Evolutionary conservation across 2,329 filamentous ascomycete genomes (phyloP), one percentile per base, ranked within the genome.

Genomic region (Passalora sequoiae): DNA sequence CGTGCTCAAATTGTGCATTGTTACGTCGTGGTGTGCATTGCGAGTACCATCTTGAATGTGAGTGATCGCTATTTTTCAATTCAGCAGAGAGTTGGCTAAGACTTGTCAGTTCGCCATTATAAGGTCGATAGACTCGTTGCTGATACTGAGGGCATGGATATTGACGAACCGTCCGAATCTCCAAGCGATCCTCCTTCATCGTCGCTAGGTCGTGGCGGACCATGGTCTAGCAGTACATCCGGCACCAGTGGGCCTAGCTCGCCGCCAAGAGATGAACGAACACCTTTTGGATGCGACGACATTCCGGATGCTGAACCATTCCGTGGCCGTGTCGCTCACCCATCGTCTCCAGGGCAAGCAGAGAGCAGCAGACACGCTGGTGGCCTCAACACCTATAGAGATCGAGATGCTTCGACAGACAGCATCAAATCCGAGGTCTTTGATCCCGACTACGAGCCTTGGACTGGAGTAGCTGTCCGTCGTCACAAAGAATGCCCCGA

Each of bases 401-500:
- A 8, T 2, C 33, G 33, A 3, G 20, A 20, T 20, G 20, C 15
- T 20, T 36, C 33, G 17, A 13, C 7, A 17, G 24, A n/a, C 33
- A 36, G 33, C 20, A 36, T 36, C 20, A 36, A 36, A n/a, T 36
- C 33, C 33, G 33, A 36, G 13, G 12, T 15, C 7, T 22, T 36
- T 20, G 33, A 36, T 12, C 8, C 33, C 20, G 20, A n/a, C 10
- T 16, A 6, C 8, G 5, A 22, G 4, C n/a, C n/a, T n/a, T n/a
- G n/a, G n/a, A n/a, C n/a, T n/a, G n/a, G n/a, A n/a, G n/a, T n/a
- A n/a, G n/a, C n/a, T n/a, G n/a, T n/a, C n/a, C n/a, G n/a, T n/a
- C n/a, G n/a, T n/a, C 33, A 36, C 20, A 12, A 22, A 5, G 33
- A 20, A 17, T 36, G 33, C 10, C 20, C 13, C 1, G 19, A n/a